Evolutionary conservation across 257 asterid genomes (phyloP), one percentile per base, ranked within the genome.

Genomic region (Solanum virginianum): DNA sequence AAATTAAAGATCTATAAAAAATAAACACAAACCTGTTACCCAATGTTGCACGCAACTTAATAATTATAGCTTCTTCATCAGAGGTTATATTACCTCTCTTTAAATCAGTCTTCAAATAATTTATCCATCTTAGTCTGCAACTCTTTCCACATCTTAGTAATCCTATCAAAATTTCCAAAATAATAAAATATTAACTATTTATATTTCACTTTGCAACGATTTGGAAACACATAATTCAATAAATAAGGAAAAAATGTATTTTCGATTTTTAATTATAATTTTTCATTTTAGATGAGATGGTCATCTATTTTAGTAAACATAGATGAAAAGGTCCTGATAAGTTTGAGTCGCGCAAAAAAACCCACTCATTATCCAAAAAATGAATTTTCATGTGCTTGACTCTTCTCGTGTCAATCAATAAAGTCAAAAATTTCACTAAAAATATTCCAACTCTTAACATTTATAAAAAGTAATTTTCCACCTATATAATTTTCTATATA

Each of bases 111-210:
- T 97, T 93, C 91, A 96, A 87, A 82, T 96, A 96, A 80, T 96
- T 96, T 10, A 96, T 91, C 99, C 99, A 96, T 68, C 99, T 85
- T 82, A 96, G 75, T 59, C 99, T 87, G 81, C 99, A 96, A 85
- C 98, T 94, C 92, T 96, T 93, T 26, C 98, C 98, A 66, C 98
- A 96, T 89, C 98, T 89, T 39, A 91, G 89, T 59, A 96, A 83
- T 20, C 98, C 98, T 94, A 32, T 47, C 84, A 74, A 26, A 7
- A 13, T 0, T 10, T 5, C 15, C 13, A 80, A 74, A 13, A 12
- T 43, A 6, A 16, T 22, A 0, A 4, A 15, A 32, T 3, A 66
- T 13, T 6, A 22, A 39, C 8, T 2, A 49, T 20, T 59, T 2
- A 22, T 6, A 77, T 20, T 39, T 29, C 20, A 41, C 8, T 59